Evolutionary conservation across 2,329 filamentous ascomycete genomes (phyloP).

Genomic region (Aureobasidium melanogenum): DNA sequence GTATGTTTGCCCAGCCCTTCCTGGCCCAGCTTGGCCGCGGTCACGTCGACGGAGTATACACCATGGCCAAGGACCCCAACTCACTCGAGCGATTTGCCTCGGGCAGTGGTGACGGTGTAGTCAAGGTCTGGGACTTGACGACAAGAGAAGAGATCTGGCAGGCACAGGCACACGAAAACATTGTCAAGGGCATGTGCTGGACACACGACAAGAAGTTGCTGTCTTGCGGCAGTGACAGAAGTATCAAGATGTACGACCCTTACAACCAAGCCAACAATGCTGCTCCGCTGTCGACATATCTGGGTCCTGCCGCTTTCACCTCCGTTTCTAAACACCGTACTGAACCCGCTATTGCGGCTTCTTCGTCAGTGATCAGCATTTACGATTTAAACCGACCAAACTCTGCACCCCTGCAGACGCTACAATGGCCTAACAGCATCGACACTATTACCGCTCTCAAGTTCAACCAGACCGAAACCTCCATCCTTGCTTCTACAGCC

Average conservation of each 20-base stretch:
- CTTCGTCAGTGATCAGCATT: constrained; percentile 66
- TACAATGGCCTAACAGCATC: constrained; percentile 78
- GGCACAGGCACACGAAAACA: constrained; percentile 78
- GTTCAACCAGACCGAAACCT: constrained; percentile 93
- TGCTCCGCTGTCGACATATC: constrained; percentile 73
- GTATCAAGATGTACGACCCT: constrained; percentile 86
- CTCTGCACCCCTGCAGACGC: constrained; percentile 65
- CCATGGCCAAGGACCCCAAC: constrained; percentile 39
- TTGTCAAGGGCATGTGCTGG: constrained; percentile 88
- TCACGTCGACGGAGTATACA: constrained; percentile 73
- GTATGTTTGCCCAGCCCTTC: constrained; percentile 83
- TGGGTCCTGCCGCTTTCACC: constrained; percentile 76
- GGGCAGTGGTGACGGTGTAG: constrained; percentile 81
- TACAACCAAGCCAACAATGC: constrained; percentile 62
- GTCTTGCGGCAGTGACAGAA: constrained; percentile 77
- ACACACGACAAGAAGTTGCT: constrained; percentile 76
- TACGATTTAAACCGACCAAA: constrained; percentile 80
- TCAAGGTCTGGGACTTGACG: constrained; percentile 85
- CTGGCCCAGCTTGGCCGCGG: constrained; percentile 78
- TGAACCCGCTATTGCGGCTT: constrained; percentile 67
- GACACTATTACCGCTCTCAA: constrained; percentile 84
- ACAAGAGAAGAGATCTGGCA: constrained; percentile 67
- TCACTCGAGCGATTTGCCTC: constrained; percentile 52
- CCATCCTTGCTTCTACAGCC: constrained; percentile 74
- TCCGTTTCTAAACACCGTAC: constrained; percentile 74